phyloP scores from a whole-genome alignment of 2,329 filamentous ascomycete genomes.

The Colletotrichum brevisporum region DNA sequence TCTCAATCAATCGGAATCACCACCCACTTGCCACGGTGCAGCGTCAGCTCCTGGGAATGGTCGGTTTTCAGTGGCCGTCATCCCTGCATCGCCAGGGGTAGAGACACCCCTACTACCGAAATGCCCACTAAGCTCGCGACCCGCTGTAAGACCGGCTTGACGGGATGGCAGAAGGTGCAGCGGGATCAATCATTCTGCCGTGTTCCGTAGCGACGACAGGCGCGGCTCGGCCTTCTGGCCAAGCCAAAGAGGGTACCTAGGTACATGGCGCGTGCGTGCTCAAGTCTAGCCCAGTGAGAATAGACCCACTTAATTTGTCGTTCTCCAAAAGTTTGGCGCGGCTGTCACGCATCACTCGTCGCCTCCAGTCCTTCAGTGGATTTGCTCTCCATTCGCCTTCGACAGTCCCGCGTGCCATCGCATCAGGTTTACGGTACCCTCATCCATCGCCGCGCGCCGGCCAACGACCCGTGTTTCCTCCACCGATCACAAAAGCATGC shows the following conservation, averaged over 20 bases:
- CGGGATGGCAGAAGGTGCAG: slow-evolving; percentile 24
- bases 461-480: background rate
- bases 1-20: slow-evolving; percentile 36
- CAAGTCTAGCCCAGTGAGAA: too few relatives aligned
- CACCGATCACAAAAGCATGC: slow-evolving; percentile 34
- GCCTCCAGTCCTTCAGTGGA: slow-evolving; percentile 25
- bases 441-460: background rate
- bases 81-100: slow-evolving; percentile 36
- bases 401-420: background rate
- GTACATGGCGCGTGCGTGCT: background rate
- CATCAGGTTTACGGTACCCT: background rate
- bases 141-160: slow-evolving; percentile 10
- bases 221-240: background rate
- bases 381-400: slow-evolving; percentile 14
- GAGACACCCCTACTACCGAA: slow-evolving; percentile 28
- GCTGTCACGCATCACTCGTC: slow-evolving; percentile 32
- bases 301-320: slow-evolving; percentile 26
- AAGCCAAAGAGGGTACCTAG: background rate
- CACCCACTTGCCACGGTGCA: slow-evolving; percentile 26
- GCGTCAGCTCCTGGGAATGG: slow-evolving; percentile 33
- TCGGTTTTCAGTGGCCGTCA: slow-evolving; percentile 33
- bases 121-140: slow-evolving; percentile 27
- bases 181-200: slow-evolving; percentile 35
- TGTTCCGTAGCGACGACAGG: background rate
- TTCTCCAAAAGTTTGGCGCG: slow-evolving; percentile 41